Base-by-base conservation (phyloP, 345 rosid species). In the Boechera divaricarpa region DNA sequence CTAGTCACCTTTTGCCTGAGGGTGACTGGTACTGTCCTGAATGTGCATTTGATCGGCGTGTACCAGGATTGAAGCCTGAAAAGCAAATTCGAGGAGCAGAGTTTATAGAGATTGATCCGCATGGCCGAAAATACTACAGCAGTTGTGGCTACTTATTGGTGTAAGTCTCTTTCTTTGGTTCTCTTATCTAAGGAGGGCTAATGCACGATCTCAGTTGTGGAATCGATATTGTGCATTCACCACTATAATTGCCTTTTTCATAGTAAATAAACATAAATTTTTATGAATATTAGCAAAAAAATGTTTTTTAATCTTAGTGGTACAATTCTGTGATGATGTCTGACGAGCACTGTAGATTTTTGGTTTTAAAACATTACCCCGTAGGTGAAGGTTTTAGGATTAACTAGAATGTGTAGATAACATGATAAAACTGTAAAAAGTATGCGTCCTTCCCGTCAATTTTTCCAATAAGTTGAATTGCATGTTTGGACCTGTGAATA, bases 1-100 rank as follows among this genome's bases (percentile, higher is more conserved):
- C 82, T 63, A 84, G 69, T 80, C 88, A 87, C 79, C 91, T 83
- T 75, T 87, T 95, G 88, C 97, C 97, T 54, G 97, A 90, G 81
- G 97, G 98, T 69, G 94, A 92, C 60, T 92, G 99, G 99, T 92
- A 79, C 82, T 95, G 99, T 82, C 97, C 98, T n/a, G 97, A 95
- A 84, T 95, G 99, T 83, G 87, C 83, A 28, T 78, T 87, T 73
- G 89, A 86, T 62, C 82, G 82, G 75, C 79, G 76, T 55, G 83
- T 83, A 69, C 86, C 88, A 55, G 79, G 79, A 62, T 74, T 77
- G 85, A 92, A 85, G 79, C 77, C 83, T 65, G 82, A 83, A 29
- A 90, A 85, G 67, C 83, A 85, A 75, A 70, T 86, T 81, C 89
- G 94, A 73, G 99, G 98, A 82, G 97, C 99, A 65, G 98, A 95